Evolutionary conservation across 2,329 filamentous ascomycete genomes (phyloP).

Genomic region (Fusarium sp.): DNA sequence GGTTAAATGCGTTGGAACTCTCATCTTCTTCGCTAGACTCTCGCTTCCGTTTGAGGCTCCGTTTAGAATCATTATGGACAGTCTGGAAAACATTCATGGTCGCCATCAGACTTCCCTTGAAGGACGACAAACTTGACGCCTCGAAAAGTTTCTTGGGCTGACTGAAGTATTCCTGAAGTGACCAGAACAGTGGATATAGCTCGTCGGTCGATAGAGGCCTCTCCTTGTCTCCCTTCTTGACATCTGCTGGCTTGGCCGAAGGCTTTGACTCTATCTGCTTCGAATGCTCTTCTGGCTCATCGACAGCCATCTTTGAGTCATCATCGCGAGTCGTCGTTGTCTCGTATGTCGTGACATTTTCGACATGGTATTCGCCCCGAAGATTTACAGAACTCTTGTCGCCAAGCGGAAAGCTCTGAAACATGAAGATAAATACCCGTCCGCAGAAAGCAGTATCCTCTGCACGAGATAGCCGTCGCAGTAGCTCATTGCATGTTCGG

Average conservation of each 20-base stretch:
- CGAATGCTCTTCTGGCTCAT: constrained; percentile 58
- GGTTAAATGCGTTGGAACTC: constrained; percentile 74
- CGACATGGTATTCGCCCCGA: constrained; percentile 92
- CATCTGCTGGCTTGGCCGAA: constrained; percentile 55
- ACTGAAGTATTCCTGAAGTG: constrained; percentile 90
- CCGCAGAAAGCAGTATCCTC: constrained; percentile 98
- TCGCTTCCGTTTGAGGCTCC: constrained; percentile 77
- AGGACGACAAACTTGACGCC: constrained; percentile 76
- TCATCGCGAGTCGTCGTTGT: constrained; percentile 51
- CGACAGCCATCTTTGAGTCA: constrained; percentile 70
- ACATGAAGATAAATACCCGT: constrained; percentile 97
- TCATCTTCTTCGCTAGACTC: constrained; percentile 65
- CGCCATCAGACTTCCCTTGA: constrained; percentile 80
- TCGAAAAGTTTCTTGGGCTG: constrained; percentile 88
- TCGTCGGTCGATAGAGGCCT: constrained; percentile 71
- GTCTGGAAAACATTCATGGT: constrained; percentile 67
- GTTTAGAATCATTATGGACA: constrained; percentile 71
- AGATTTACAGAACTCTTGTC: constrained; percentile 98
- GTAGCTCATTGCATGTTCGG: constrained; percentile 92
- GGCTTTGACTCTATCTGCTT: constrained; percentile 48
- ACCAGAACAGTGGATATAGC: constrained; percentile 94
- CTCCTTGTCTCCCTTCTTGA: constrained; percentile 58
- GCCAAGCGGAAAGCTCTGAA: constrained; percentile 95
- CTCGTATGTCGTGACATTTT: constrained; percentile 90
- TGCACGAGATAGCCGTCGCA: constrained; percentile 92